Percentiles rank a stretch among this genome's conserved stretches.
Evolutionary conservation across 495 filamentous ascomycete species (phyloP).

Genomic region (Patellaria atrata): DNA sequence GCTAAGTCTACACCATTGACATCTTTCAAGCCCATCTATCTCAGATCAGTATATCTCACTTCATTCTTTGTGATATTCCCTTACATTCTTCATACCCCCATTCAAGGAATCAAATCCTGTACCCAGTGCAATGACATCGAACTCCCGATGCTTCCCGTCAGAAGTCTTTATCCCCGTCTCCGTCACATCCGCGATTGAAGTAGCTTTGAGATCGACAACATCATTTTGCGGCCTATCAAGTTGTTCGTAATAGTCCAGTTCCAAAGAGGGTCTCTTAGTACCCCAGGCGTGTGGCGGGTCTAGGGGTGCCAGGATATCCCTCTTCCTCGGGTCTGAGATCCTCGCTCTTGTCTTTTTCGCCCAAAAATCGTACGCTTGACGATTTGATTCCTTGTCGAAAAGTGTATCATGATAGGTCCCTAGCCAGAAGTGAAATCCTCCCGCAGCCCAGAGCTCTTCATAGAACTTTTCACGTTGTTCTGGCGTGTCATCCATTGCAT

Average conservation of each 20-base stretch:
- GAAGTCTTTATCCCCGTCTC: constrained; percentile 30
- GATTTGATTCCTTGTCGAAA: constrained; percentile 34
- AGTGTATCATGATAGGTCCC: constrained; percentile 37
- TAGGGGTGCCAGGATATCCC: constrained; percentile 36
- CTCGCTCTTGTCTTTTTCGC: constrained; percentile 29
- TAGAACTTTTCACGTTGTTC: constrained; percentile 36
- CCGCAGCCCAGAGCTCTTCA: constrained; percentile 32
- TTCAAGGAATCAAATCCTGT: constrained; percentile 43
- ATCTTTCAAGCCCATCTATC: constrained; percentile 36
- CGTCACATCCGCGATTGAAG: constrained; percentile 29
- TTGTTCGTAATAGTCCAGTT: constrained; percentile 39
- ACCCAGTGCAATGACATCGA: constrained; percentile 40
- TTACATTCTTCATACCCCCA: constrained; percentile 35
- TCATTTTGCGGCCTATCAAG: constrained; percentile 35
- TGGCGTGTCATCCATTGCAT: constrained; percentile 33
- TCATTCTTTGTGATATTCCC: no score
- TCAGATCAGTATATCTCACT: no score
- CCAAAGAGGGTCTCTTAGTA: constrained; percentile 35
- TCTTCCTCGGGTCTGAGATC: constrained; percentile 33
- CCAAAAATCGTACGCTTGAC: constrained; percentile 32
- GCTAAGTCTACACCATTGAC: constrained; percentile 28
- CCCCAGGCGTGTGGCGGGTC: constrained; percentile 35
- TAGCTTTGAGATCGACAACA: constrained; percentile 34
- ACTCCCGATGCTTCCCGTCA: constrained; percentile 31
- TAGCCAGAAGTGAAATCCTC: constrained; percentile 40